Percentiles rank a stretch among this genome's conserved stretches.
phyloP scores from a whole-genome alignment of 2,329 filamentous ascomycete species.

The Botryotinia globosa region DNA sequence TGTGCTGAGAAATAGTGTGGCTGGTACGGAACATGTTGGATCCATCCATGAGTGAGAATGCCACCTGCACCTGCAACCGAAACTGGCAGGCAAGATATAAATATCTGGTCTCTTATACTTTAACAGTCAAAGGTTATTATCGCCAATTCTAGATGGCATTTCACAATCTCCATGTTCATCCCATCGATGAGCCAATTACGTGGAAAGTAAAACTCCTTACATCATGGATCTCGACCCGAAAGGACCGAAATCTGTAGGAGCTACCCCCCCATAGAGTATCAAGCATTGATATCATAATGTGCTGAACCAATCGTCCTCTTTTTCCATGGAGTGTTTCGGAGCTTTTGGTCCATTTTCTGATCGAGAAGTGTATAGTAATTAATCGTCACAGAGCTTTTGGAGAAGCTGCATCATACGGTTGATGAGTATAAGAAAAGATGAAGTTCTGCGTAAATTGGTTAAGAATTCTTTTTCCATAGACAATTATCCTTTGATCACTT shows the following conservation, averaged over 20 bases:
- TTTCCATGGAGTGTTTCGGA: slow-evolving; percentile 7
- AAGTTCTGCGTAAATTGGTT: slow-evolving; percentile 34
- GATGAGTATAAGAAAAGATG: slow-evolving; percentile 21
- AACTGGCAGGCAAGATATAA: background rate
- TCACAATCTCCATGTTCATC: slow-evolving; percentile 4
- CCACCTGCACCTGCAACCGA: too few species aligned
- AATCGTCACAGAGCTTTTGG: background rate
- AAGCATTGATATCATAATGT: slow-evolving; percentile 1
- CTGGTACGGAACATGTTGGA: background rate
- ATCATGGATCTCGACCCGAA: slow-evolving; percentile 5
- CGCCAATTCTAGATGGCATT: background rate
- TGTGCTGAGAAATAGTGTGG: background rate
- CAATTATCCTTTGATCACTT: background rate
- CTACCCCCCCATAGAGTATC: slow-evolving; percentile 8
- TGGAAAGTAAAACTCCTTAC: background rate
- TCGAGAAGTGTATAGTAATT: background rate
- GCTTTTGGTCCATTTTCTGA: slow-evolving; percentile 6
- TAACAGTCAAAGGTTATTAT: background rate
- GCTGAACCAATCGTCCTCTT: background rate
- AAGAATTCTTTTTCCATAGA: slow-evolving; percentile 30
- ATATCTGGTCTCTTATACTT: background rate
- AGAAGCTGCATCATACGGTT: background rate
- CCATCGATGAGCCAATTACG: background rate
- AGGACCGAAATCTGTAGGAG: background rate
- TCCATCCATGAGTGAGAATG: too few species aligned